These are phyloP conservation scores for Syzygium aqueum DNA, from an alignment of 345 rosid genomes.

Conservation along the genomic window DNA sequence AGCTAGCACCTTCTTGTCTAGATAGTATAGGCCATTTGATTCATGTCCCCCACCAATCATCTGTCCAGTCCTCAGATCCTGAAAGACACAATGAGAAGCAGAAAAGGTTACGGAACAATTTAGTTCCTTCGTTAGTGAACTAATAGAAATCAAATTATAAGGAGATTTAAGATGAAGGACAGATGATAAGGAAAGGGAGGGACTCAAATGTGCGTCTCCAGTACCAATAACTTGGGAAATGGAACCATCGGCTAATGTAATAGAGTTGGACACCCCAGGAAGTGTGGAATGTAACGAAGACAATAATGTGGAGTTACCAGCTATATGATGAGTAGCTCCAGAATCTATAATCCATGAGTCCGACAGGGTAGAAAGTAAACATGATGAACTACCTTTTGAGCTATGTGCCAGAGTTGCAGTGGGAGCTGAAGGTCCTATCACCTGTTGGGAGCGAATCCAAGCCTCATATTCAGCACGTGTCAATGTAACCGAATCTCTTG, in stretches of 20 bases:
- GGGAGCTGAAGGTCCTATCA: neutral
- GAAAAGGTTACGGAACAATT: fast-evolving
- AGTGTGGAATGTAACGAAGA: neutral
- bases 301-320: no score
- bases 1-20: neutral
- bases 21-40: neutral
- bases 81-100: neutral
- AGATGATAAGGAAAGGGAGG: neutral
- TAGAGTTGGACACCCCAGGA: neutral
- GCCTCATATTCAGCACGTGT: no score
- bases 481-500: no score
- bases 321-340: neutral
- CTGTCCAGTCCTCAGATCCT: neutral
- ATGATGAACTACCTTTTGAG: neutral
- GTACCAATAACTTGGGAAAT: neutral
- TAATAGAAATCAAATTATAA: no score
- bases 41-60: neutral
- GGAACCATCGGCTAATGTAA: neutral
- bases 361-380: neutral
- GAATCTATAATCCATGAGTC: no score
- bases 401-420: no score
- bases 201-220: neutral
- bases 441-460: neutral
- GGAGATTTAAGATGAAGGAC: neutral
- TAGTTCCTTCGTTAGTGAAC: neutral